Percentiles rank a stretch among this genome's conserved stretches.
These are phyloP conservation scores for Boletellus deceptivus DNA, from an alignment of 1,284 basidiomycete species.

Conservation along the genomic window DNA sequence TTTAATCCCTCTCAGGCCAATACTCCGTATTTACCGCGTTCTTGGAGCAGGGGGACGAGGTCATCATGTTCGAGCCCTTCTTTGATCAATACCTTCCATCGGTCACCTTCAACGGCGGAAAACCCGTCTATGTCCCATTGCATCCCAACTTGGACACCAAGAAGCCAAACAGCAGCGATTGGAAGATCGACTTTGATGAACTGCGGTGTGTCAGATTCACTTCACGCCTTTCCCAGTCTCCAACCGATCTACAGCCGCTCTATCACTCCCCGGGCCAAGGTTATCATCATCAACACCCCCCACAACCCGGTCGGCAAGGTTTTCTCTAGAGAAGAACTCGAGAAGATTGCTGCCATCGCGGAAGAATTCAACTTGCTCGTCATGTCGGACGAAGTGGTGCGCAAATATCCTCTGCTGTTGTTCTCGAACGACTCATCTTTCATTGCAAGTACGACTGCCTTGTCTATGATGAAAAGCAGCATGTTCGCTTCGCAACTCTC, in stretches of 20 bases:
- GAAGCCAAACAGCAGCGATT: conserved; percentile 71
- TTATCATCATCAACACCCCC: conserved; percentile 93
- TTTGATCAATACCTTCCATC: conserved; percentile 97
- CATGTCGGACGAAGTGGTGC: conserved; percentile 93
- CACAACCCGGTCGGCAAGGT: conserved; percentile 98
- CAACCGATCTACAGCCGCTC: conserved; percentile 51
- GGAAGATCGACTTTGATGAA: conserved; percentile 85
- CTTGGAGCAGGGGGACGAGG: conserved; percentile 88
- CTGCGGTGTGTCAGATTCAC: conserved; percentile 54
- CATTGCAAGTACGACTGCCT: conserved; percentile 84
- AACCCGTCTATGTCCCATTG: conserved; percentile 92
- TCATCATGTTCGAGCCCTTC: conserved; percentile 98
- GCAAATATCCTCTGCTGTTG: conserved; percentile 36
- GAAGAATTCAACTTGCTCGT: conserved; percentile 93
- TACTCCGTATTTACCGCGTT: conserved; percentile 90
- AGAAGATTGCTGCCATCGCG: conserved; percentile 81
- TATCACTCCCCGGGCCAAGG: conserved; percentile 84
- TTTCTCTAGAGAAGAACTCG: conserved; percentile 81
- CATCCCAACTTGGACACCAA: conserved; percentile 71
- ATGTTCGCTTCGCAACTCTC: conserved; percentile 87
- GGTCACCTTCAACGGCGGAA: conserved; percentile 90
- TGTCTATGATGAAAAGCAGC: conserved; percentile 84
- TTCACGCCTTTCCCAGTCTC: background rate
- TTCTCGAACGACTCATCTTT: conserved; percentile 1
- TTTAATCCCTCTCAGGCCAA: conserved; percentile 51